Evolutionary conservation across 1,284 basidiomycete genomes (phyloP), one percentile per base, ranked within the genome.

Genomic region (Cerioporus squamosus): DNA sequence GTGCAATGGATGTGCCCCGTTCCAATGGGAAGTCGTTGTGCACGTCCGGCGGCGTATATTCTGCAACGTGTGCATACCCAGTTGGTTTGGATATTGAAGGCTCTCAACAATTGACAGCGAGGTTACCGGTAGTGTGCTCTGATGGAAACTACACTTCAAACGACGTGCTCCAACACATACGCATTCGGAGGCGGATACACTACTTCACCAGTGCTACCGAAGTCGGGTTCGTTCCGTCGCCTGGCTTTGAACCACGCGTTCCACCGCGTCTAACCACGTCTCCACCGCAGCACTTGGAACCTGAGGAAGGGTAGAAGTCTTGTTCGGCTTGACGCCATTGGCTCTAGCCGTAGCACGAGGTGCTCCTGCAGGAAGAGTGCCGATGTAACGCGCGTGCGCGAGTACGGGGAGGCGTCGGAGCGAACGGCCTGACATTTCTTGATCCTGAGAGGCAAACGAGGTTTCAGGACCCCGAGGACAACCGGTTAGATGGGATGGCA

Each of bases 361-460:
- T 0, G 63, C 47, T 15, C 65, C 44, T 22, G 60, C 60, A 15
- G 74, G 66, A 2, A 83, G 81, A 17, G 79, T 74, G 17, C 86
- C 84, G 50, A 96, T 87, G 70, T 95, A 89, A 3, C 86, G 82
- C 2, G 95, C 92, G 58, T 97, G 88, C 1, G 96, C 94, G 31
- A 99, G 82, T 26, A 98, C 92, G 1, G 97, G 97, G 18, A 99
- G 79, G 9, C 94, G 85, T 14, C 97, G 86, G 7, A 99, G 80
- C 3, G 94, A 89, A 46, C 96, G 87, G 17, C 97, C 96, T 9
- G 96, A 97, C 78, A 97, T 85, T n/a, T 85, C 85, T 72, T 93
- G 82, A 31, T 76, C 73, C 86, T 86, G 43, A 38, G 9, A 29
- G 22, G 26, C 3, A 4, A 42, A 50, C 46, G 31, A 12, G 3